phyloP scores from a whole-genome alignment of 2,329 filamentous ascomycete genomes.

The Fusarium papillatum region DNA sequence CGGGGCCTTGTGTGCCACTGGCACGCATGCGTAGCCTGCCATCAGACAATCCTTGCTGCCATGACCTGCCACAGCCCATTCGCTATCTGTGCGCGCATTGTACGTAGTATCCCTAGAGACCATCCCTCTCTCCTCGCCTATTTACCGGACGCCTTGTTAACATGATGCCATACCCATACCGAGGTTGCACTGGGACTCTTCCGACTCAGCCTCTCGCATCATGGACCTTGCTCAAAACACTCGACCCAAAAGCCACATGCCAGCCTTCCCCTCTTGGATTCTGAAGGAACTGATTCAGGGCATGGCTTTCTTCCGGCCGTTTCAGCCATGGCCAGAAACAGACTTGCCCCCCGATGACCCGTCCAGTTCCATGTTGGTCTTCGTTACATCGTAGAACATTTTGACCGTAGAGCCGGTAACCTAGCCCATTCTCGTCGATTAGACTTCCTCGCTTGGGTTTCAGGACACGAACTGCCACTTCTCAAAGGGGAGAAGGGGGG shows the following conservation, averaged over 20 bases:
- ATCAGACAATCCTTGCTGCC: slow-evolving; percentile 16
- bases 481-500: neutral
- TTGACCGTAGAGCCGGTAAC: slow-evolving; percentile 39
- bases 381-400: slow-evolving; percentile 23
- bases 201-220: neutral
- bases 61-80: neutral
- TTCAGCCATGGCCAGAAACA: slow-evolving; percentile 41
- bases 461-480: slow-evolving; percentile 27
- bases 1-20: slow-evolving; percentile 26
- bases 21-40: slow-evolving; percentile 10
- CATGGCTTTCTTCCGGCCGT: slow-evolving; percentile 23
- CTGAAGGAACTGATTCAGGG: neutral
- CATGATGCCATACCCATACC: slow-evolving; percentile 15
- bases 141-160: slow-evolving; percentile 8
- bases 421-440: slow-evolving; percentile 31
- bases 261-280: neutral
- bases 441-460: slow-evolving; percentile 35
- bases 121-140: slow-evolving; percentile 8
- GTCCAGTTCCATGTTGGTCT: slow-evolving; percentile 17
- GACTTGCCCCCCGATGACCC: slow-evolving; percentile 22
- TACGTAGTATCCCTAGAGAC: neutral
- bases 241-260: slow-evolving; percentile 6
- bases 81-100: neutral
- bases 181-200: neutral
- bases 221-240: neutral